These are phyloP conservation scores for Amyloporia xantha DNA, from an alignment of 768 basidiomycete genomes.

Conservation along the genomic window DNA sequence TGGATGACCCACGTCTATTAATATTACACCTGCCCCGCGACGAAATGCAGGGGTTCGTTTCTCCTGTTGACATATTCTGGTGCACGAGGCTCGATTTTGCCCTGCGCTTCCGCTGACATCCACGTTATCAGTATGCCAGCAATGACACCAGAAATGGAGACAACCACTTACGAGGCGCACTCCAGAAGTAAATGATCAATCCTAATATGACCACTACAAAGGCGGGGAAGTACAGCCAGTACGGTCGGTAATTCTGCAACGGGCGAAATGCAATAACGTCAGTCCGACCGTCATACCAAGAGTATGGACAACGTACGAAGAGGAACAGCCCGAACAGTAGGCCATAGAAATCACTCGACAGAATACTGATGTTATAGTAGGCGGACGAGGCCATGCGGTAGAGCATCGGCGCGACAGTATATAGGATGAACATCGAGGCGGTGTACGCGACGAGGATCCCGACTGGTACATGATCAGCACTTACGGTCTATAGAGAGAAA, in stretches of 20 bases:
- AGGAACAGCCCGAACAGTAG: slow-evolving; percentile 68
- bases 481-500: background rate
- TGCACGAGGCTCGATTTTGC: slow-evolving; percentile 48
- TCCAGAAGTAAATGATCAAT: slow-evolving; percentile 83
- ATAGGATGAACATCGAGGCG: slow-evolving; percentile 74
- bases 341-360: slow-evolving; percentile 88
- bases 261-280: no score
- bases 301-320: slow-evolving; percentile 33
- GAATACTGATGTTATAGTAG: slow-evolving; percentile 77
- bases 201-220: slow-evolving; percentile 67
- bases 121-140: background rate
- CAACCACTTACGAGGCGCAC: slow-evolving; percentile 67
- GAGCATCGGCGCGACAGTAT: slow-evolving; percentile 78
- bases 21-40: slow-evolving; percentile 14
- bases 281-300: slow-evolving; percentile 13
- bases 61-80: slow-evolving; percentile 47
- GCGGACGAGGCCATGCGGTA: slow-evolving; percentile 84
- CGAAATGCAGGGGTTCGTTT: slow-evolving; percentile 12
- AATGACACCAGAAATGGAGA: background rate
- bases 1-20: background rate
- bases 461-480: slow-evolving; percentile 24
- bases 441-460: slow-evolving; percentile 50
- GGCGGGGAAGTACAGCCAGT: slow-evolving; percentile 85
- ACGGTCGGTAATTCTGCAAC: slow-evolving; percentile 75
- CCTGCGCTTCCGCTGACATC: slow-evolving; percentile 64